Evolutionary conservation across 2,329 filamentous ascomycete genomes (phyloP).

Genomic region (Lachnellula occidentalis): DNA sequence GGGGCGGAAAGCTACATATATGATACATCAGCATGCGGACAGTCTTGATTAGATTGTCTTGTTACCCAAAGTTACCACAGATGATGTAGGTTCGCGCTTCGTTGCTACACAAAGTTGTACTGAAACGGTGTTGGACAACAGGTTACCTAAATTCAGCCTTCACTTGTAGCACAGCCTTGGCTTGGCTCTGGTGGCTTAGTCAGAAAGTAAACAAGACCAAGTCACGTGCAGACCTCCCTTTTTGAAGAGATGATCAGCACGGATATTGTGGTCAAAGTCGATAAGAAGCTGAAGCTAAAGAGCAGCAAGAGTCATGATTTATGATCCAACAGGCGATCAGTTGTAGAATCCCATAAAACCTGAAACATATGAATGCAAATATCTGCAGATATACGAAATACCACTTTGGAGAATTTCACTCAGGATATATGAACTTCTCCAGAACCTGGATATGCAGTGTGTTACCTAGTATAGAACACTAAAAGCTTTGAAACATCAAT

Average conservation of each 20-base stretch:
- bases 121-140: background rate
- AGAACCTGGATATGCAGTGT: too few species aligned
- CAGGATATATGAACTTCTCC: too few species aligned
- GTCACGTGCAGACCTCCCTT: background rate
- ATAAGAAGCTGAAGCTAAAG: too few species aligned
- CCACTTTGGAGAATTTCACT: too few species aligned
- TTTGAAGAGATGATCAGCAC: background rate
- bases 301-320: too few species aligned
- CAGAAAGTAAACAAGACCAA: background rate
- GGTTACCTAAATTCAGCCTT: background rate
- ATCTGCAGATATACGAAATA: too few species aligned
- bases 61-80: slow-evolving; percentile 4
- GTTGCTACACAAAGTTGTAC: background rate
- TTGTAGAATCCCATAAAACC: too few species aligned
- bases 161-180: background rate
- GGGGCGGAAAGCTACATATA: slow-evolving; percentile 8
- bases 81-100: slow-evolving; percentile 11
- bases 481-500: too few species aligned
- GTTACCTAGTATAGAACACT: too few species aligned
- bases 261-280: too few species aligned
- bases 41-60: background rate
- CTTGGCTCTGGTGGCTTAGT: background rate
- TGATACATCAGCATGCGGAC: slow-evolving; percentile 2
- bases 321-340: too few species aligned
- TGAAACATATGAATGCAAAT: too few species aligned